A percentile compares a stretch with the other conserved stretches of the same genome.
phyloP scores from a whole-genome alignment of 257 asterid genomes.

The Prunella vulgaris region DNA sequence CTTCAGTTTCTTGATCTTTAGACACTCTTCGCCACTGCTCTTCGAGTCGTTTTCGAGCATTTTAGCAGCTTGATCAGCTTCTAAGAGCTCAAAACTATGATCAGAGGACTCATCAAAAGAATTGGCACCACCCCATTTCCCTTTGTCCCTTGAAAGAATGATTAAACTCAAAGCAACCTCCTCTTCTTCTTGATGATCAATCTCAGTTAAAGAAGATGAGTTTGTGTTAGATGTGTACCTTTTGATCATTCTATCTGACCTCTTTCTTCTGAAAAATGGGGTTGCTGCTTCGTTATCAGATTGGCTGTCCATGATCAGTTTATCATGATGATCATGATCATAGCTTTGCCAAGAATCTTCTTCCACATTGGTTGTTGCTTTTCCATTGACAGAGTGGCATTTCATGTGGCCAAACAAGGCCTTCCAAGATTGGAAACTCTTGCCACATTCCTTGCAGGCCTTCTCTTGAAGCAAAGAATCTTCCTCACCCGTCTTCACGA shows the following conservation, averaged over 20 bases:
- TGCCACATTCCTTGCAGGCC: constrained; percentile 76
- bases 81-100: constrained; percentile 31
- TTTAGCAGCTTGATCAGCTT: constrained; percentile 18
- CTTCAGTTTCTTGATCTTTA: constrained; percentile 17
- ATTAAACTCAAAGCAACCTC: constrained; percentile 86
- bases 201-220: constrained; percentile 43
- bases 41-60: constrained; percentile 3
- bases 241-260: constrained; percentile 51
- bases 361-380: constrained; percentile 18
- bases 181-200: constrained; percentile 62
- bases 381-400: constrained; percentile 55
- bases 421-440: constrained; percentile 69
- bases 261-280: constrained; percentile 37
- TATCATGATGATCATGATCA: constrained; percentile 24
- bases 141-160: constrained; percentile 58
- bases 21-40: constrained; percentile 2
- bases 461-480: constrained; percentile 34
- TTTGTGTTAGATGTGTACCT: constrained; percentile 47
- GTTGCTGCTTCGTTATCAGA: constrained; percentile 46
- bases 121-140: constrained; percentile 27
- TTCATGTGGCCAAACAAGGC: constrained; percentile 92
- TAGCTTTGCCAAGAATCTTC: constrained; percentile 43
- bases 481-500: constrained; percentile 21
- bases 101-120: constrained; percentile 38
- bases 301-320: constrained; percentile 38